A percentile compares a stretch with the other conserved stretches of the same genome.
phyloP scores from a whole-genome alignment of 371 early-diverging fungal genomes.

The Rhizopus stolonifer region DNA sequence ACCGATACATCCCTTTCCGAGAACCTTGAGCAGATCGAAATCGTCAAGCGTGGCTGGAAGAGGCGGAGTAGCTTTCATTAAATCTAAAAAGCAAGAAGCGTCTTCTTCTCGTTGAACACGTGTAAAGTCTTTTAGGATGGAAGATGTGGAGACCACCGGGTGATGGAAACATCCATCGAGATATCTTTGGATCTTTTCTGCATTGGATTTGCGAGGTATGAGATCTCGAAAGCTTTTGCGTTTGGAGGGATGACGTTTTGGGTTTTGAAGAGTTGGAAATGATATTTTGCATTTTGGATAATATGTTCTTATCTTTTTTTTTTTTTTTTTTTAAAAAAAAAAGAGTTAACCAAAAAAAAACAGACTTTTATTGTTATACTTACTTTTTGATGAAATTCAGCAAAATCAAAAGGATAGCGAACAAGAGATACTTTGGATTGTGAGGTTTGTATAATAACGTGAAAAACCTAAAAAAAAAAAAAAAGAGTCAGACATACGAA shows the following conservation, averaged over 20 bases:
- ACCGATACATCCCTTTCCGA: slow-evolving; percentile 64
- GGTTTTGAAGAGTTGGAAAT: slow-evolving; percentile 18
- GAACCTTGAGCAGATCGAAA: slow-evolving; percentile 50
- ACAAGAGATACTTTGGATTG: slow-evolving; percentile 48
- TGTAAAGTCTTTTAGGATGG: slow-evolving; percentile 44
- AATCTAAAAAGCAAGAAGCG: background rate
- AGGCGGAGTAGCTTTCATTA: background rate
- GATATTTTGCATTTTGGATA: background rate
- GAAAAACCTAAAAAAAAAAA: slow-evolving; percentile 55
- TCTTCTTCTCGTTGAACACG: slow-evolving; percentile 50
- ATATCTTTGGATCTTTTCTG: slow-evolving; percentile 43
- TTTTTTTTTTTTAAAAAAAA: background rate
- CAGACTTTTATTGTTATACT: background rate
- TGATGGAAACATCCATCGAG: slow-evolving; percentile 42
- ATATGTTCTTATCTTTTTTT: background rate
- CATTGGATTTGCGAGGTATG: background rate
- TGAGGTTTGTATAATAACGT: slow-evolving; percentile 53
- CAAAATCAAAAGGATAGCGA: slow-evolving; percentile 60
- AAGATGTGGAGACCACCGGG: slow-evolving; percentile 39
- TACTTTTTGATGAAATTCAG: slow-evolving; percentile 62
- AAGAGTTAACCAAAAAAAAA: no score
- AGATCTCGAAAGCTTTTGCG: background rate
- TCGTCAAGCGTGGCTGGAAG: slow-evolving; percentile 28
- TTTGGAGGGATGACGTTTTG: slow-evolving; percentile 22
- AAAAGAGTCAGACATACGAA: background rate